Percentiles rank a stretch among this genome's conserved stretches.
Evolutionary conservation across 1,284 basidiomycete genomes (phyloP).

Genomic region (Moniliophthora roreri): DNA sequence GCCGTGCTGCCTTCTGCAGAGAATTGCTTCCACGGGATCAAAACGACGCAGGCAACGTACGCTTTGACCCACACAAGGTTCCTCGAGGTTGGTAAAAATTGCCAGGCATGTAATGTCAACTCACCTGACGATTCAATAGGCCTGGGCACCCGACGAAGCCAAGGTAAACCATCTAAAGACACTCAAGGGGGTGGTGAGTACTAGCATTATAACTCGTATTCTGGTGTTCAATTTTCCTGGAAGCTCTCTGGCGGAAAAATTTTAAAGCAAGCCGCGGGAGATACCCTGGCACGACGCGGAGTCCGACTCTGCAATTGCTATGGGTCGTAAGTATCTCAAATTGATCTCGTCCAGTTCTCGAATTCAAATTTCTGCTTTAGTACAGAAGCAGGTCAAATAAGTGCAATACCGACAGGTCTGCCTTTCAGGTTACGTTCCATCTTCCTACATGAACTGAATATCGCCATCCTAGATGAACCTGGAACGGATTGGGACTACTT

Average conservation of each 20-base stretch:
- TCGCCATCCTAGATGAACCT: background rate
- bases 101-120: background rate
- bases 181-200: background rate
- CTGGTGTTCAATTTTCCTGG: background rate
- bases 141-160: background rate
- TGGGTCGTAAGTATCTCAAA: background rate
- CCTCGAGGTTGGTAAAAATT: slow-evolving; percentile 3
- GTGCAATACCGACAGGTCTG: background rate
- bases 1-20: slow-evolving; percentile 7
- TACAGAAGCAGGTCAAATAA: background rate
- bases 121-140: background rate
- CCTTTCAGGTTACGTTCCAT: background rate
- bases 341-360: background rate
- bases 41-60: background rate
- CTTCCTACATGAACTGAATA: background rate
- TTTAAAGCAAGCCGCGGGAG: background rate
- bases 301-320: background rate
- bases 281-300: background rate
- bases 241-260: background rate
- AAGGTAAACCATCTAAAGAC: slow-evolving; percentile 4
- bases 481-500: background rate
- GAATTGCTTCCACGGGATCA: background rate
- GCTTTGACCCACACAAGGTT: slow-evolving; percentile 5
- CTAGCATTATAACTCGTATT: too few species aligned
- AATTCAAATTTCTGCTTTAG: background rate